Conservation (phyloP, 2,329 filamentous ascomycete species). For the Pseudonectria buxi region DNA sequence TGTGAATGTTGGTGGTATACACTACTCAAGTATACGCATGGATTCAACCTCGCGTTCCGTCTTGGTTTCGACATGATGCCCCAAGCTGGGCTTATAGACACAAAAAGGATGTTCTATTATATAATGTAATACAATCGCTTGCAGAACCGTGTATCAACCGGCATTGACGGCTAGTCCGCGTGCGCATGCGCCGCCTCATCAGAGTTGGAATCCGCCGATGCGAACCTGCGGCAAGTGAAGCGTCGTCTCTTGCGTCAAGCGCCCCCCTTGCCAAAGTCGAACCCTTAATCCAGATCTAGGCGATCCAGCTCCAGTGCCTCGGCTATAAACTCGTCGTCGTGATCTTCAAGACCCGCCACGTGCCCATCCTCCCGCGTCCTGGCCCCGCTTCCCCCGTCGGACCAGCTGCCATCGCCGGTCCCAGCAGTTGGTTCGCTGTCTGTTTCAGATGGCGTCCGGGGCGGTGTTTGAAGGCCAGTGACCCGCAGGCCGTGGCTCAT, state of each 20-base stretch:
- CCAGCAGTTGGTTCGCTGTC: conserved; percentile 43
- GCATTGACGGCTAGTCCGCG: too few species aligned
- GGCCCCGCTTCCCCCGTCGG: conserved; percentile 9
- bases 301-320: conserved; percentile 18
- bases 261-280: too few species aligned
- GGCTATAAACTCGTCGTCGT: conserved; percentile 15
- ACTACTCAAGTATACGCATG: too few species aligned
- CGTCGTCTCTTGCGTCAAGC: background rate
- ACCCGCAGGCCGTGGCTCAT: conserved; percentile 8
- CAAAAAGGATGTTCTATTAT: too few species aligned
- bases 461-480: conserved; percentile 44
- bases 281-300: conserved; percentile 22
- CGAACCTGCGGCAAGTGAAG: background rate
- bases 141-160: too few species aligned
- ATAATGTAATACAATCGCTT: too few species aligned
- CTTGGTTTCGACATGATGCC: too few species aligned
- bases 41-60: too few species aligned
- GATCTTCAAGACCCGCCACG: conserved; percentile 2
- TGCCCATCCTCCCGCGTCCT: conserved; percentile 7
- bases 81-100: too few species aligned
- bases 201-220: background rate
- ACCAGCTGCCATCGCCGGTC: conserved; percentile 11
- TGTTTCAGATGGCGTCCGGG: conserved; percentile 47
- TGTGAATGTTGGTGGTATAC: too few species aligned
- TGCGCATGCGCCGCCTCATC: too few species aligned